A percentile compares a stretch with the other conserved stretches of the same genome.
Evolutionary conservation across 2,329 filamentous ascomycete genomes (phyloP).

Genomic region (Chaetomium olivaceum): DNA sequence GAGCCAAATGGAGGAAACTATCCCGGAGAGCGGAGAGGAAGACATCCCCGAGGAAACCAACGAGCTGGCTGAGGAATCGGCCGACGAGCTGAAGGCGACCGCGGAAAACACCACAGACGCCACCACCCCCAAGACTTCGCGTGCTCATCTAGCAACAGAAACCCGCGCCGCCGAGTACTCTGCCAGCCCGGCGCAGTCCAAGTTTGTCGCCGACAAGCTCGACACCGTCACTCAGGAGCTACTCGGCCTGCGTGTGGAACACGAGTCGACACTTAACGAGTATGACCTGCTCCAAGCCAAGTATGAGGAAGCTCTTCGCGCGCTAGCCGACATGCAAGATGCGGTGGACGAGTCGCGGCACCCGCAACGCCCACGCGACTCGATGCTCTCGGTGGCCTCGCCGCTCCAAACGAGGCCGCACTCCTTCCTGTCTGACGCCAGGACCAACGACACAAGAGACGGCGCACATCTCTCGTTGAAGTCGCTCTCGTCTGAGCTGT

Average conservation of each 20-base stretch:
- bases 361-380: constrained; percentile 54
- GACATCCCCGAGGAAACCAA: constrained; percentile 40
- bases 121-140: constrained; percentile 32
- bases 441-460: constrained; percentile 70
- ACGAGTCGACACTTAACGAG: constrained; percentile 79
- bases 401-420: constrained; percentile 60
- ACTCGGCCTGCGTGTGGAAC: constrained; percentile 84
- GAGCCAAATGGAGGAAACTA: constrained; percentile 55
- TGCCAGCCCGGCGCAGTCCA: constrained; percentile 74
- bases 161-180: constrained; percentile 44
- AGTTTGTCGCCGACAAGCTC: constrained; percentile 88
- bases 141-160: constrained; percentile 15
- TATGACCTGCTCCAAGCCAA: constrained; percentile 81
- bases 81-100: constrained; percentile 42
- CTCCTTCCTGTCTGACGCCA: constrained; percentile 82
- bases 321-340: constrained; percentile 83
- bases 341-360: constrained; percentile 77
- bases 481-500: constrained; percentile 92
- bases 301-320: constrained; percentile 84
- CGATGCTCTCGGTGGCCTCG: constrained; percentile 55
- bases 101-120: constrained; percentile 30
- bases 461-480: constrained; percentile 71
- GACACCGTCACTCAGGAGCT: constrained; percentile 90
- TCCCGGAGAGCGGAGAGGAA: constrained; percentile 55
- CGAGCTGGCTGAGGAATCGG: constrained; percentile 38